These are phyloP conservation scores for Pterocarpus macrocarpus DNA, from an alignment of 306 rosid genomes.

Conservation along the genomic window DNA sequence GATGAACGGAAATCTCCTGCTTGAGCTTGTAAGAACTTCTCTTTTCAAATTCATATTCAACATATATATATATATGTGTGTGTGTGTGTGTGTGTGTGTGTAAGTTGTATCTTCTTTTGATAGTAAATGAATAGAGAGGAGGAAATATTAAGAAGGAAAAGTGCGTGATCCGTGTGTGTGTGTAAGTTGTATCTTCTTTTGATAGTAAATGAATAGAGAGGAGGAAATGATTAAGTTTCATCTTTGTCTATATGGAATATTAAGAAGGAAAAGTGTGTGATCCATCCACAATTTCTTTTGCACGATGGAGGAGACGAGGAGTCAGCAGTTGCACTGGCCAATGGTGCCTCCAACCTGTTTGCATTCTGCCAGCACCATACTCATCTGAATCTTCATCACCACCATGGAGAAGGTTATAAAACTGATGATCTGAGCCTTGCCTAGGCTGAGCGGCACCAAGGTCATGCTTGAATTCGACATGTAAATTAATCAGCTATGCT, in stretches of 20 bases:
- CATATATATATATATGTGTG: neutral
- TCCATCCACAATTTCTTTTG: slow-evolving; percentile 69
- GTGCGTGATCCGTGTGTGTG: slow-evolving; percentile 67
- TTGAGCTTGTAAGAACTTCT: slow-evolving; percentile 59
- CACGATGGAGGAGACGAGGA: slow-evolving; percentile 63
- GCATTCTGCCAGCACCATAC: slow-evolving; percentile 58
- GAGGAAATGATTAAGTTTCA: neutral
- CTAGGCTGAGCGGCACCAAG: slow-evolving; percentile 2
- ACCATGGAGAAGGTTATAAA: slow-evolving; percentile 37
- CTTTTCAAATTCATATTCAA: neutral
- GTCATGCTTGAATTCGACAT: slow-evolving; percentile 1
- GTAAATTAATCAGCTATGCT: slow-evolving; percentile 36
- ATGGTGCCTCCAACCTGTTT: slow-evolving; percentile 70
- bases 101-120: neutral
- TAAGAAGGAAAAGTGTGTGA: slow-evolving; percentile 68
- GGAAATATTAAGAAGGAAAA: slow-evolving; percentile 57
- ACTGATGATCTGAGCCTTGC: slow-evolving; percentile 65
- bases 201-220: slow-evolving; percentile 2
- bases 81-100: too few species aligned
- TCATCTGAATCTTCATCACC: slow-evolving; percentile 54
- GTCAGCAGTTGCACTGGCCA: slow-evolving; percentile 61
- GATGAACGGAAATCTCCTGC: slow-evolving; percentile 52
- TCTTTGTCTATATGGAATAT: slow-evolving; percentile 1
- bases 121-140: slow-evolving; percentile 6
- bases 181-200: neutral